Evolutionary conservation across 163 green algal genomes (phyloP).

Genomic region (Chlorella variabilis): DNA sequence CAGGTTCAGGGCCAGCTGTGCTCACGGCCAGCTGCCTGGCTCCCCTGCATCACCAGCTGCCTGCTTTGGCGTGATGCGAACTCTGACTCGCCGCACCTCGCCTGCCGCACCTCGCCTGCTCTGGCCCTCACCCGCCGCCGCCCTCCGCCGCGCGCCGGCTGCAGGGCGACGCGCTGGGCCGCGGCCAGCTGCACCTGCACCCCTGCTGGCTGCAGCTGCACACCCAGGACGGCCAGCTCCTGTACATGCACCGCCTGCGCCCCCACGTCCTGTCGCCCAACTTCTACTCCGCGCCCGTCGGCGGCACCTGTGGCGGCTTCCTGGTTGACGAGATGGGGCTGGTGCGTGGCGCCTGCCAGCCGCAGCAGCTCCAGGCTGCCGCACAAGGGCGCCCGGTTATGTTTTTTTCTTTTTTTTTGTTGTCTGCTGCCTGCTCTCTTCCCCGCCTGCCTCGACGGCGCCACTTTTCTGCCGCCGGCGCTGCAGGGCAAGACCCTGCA

Average conservation of each 20-base stretch:
- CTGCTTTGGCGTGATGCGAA: too few species aligned
- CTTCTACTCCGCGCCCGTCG: conserved; percentile 54
- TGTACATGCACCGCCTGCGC: conserved; percentile 50
- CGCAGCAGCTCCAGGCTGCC: neutral
- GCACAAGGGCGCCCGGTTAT: too few species aligned
- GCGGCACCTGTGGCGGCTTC: conserved; percentile 69
- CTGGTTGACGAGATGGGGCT: conserved; percentile 30
- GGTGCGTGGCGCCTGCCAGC: neutral
- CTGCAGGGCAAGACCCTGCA: conserved; percentile 59
- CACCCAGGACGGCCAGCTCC: conserved; percentile 38
- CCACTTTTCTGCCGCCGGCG: neutral
- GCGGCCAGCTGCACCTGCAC: conserved; percentile 61
- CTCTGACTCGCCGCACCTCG: too few species aligned
- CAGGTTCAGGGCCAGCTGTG: too few species aligned
- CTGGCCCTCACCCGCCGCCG: neutral
- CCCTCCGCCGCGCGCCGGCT: neutral
- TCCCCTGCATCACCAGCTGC: too few species aligned
- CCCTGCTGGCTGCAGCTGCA: conserved; percentile 67
- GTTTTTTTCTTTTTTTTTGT: too few species aligned
- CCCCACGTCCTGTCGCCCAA: conserved; percentile 33
- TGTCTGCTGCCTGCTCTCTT: neutral
- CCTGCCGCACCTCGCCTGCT: too few species aligned
- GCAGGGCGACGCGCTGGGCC: conserved; percentile 56
- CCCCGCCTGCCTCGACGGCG: neutral
- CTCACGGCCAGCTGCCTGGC: too few species aligned